Evolutionary conservation across 768 basidiomycete species (phyloP), one percentile per base, ranked within the genome.

Genomic region (Rhodotorula toruloides): DNA sequence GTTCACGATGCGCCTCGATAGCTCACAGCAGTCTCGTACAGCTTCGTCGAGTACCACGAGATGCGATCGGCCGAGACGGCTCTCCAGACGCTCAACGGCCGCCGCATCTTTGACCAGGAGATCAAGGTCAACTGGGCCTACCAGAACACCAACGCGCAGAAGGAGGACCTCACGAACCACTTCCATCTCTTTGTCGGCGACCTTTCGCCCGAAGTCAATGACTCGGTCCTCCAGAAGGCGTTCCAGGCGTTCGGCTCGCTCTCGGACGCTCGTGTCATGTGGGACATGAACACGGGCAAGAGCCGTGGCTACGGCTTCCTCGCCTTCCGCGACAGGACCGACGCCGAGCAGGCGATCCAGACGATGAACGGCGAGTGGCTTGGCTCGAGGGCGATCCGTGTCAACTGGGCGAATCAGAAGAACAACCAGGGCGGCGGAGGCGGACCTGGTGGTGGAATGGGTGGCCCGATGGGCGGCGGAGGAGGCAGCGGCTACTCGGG

Each of bases 291-390:
- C 80, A 94, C 93, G 58, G 96, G 96, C 68, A 97, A 98, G 81
- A 91, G 88, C 75, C 88, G 94, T 75, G 94, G 94, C 47, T 97
- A 98, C 76, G 93, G 94, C 56, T 98, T 98, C 84, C 84, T 98
- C 71, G 93, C 94, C 5, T 98, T 97, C 84, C 85, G 94, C 75
- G 96, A 99, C 82, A 93, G 94, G 80, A 91, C 94, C 58, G 96
- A 99, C 75, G 96, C 96, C 39, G 96, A 99, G 78, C 96, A 98
- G 78, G 96, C 96, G 48, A 99, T 99, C 77, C 89, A 90, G 39
- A 93, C 94, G 67, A 99, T 99, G 96, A 99, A 99, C 76, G 96
- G 96, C 63, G 94, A 99, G 82, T 99, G 91, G 91, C 84, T 99
- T 43, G 96, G 96, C 54, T 91, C 91, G 37, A 86, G 96, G 67